Percentiles rank a stretch among this genome's conserved stretches.
These are phyloP conservation scores for Backusella tarrabulga DNA, from an alignment of 192 early-diverging fungal species.

Conservation along the genomic window DNA sequence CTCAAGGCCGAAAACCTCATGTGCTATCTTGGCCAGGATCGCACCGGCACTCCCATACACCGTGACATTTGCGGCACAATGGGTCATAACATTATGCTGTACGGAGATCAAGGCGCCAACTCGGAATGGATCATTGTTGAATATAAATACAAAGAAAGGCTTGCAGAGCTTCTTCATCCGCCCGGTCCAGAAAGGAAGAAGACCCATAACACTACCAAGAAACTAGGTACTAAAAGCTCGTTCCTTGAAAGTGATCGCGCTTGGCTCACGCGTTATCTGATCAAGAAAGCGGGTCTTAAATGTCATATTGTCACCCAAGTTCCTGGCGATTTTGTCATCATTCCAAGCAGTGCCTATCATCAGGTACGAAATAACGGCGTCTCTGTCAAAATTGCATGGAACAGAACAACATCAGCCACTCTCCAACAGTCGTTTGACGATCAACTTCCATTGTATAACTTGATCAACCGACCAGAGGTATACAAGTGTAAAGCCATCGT, in stretches of 20 bases:
- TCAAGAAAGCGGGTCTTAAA: constrained; percentile 2
- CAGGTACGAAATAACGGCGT: constrained; percentile 32
- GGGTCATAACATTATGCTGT: constrained; percentile 38
- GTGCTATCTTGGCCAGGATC: constrained; percentile 30
- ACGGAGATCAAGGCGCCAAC: constrained; percentile 10
- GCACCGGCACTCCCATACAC: constrained; percentile 26
- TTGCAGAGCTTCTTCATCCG: background rate
- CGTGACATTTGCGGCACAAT: constrained; percentile 32
- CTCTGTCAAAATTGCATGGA: constrained; percentile 32
- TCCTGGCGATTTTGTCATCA: constrained; percentile 34
- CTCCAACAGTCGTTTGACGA: background rate
- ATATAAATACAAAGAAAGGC: background rate
- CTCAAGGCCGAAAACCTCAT: constrained; percentile 33
- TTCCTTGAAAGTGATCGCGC: constrained; percentile 29
- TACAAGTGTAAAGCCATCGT: constrained; percentile 26
- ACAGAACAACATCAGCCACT: constrained; percentile 13
- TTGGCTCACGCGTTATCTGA: background rate
- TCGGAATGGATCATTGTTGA: constrained; percentile 22
- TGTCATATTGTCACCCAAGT: constrained; percentile 24
- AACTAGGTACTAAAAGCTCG: background rate
- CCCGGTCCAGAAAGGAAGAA: background rate
- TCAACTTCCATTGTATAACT: constrained; percentile 23
- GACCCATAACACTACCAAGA: too few relatives aligned
- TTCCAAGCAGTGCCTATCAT: constrained; percentile 33
- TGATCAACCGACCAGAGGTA: constrained; percentile 22